phyloP scores from a whole-genome alignment of 202 grass and related monocot genomes.

The Dendrocalamus latiflorus region DNA sequence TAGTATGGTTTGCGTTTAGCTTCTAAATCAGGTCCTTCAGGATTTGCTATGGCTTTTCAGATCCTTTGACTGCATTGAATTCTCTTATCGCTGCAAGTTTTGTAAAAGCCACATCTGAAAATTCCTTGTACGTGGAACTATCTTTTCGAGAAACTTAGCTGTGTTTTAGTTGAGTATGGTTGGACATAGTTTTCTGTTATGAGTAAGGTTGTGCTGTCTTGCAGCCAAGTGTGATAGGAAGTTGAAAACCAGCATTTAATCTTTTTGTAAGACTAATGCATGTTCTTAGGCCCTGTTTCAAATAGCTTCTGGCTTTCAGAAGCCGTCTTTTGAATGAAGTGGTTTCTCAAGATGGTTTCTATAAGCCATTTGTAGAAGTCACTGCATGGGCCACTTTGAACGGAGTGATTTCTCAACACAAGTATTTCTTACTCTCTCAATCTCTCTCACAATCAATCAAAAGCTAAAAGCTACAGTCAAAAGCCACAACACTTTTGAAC shows the following conservation, averaged over 20 bases:
- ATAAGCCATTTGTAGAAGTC: no score
- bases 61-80: neutral
- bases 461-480: no score
- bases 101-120: neutral
- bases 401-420: no score
- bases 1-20: neutral
- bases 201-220: neutral
- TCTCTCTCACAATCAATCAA: no score
- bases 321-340: no score
- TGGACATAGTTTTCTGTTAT: neutral
- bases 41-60: neutral
- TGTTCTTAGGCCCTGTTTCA: neutral
- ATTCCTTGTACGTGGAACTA: neutral
- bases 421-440: no score
- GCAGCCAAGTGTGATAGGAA: neutral
- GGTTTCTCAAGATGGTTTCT: no score
- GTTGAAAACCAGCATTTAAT: neutral
- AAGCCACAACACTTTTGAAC: no score
- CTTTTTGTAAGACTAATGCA: neutral
- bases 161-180: conserved; percentile 2
- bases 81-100: neutral
- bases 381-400: no score
- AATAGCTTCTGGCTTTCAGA: no score
- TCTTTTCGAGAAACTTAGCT: neutral
- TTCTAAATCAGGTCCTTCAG: neutral